A percentile compares a stretch with the other conserved stretches of the same genome.
These are phyloP conservation scores for Mycena rebaudengoi DNA, from an alignment of 768 basidiomycete species.

Conservation along the genomic window DNA sequence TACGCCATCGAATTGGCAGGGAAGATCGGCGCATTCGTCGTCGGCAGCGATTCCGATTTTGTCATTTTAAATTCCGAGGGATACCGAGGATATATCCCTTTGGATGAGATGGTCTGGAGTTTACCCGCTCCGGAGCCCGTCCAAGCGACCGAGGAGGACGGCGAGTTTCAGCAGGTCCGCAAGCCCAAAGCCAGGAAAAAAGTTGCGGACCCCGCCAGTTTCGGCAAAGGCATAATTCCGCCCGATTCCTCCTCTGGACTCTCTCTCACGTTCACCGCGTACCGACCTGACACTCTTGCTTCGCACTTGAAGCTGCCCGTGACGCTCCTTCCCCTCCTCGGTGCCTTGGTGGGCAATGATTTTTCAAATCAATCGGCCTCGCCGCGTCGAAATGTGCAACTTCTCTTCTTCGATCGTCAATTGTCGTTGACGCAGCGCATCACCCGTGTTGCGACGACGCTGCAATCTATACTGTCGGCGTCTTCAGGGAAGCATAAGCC, in stretches of 20 bases:
- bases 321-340: constrained; percentile 78
- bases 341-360: constrained; percentile 84
- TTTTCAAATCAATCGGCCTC: constrained; percentile 65
- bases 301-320: constrained; percentile 71
- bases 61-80: constrained; percentile 79
- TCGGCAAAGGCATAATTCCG: constrained; percentile 59
- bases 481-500: constrained; percentile 57
- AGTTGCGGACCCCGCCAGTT: constrained; percentile 30
- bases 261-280: constrained; percentile 63
- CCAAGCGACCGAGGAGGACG: constrained; percentile 36
- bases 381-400: constrained; percentile 59
- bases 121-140: constrained; percentile 35
- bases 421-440: constrained; percentile 71
- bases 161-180: constrained; percentile 66
- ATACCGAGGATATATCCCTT: constrained; percentile 80
- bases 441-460: constrained; percentile 64
- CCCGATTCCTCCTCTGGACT: constrained; percentile 56
- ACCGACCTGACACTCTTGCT: constrained; percentile 69
- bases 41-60: constrained; percentile 85
- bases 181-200: constrained; percentile 62
- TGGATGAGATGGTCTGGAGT: constrained; percentile 81
- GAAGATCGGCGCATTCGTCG: constrained; percentile 74
- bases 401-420: constrained; percentile 72
- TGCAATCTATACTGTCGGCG: constrained; percentile 62
- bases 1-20: constrained; percentile 87